These are phyloP conservation scores for Fremontodendron californicum DNA, from an alignment of 345 rosid genomes.

Conservation along the genomic window DNA sequence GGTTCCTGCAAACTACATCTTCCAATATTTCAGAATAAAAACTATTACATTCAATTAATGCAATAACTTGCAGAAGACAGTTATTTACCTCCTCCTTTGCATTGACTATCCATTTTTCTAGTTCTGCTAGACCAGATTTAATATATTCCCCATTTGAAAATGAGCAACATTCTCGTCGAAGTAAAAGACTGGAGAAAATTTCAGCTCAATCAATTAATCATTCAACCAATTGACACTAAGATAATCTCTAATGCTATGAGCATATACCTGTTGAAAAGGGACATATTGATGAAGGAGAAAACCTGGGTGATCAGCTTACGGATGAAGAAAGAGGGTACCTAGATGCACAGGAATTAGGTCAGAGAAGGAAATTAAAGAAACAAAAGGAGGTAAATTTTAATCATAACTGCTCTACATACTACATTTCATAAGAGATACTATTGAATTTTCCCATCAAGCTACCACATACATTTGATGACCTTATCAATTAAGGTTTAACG, in stretches of 20 bases:
- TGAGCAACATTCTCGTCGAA: slow-evolving; percentile 96
- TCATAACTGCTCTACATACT: background rate
- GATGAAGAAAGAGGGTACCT: slow-evolving; percentile 97
- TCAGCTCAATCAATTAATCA: background rate
- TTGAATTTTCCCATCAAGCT: background rate
- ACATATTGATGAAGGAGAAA: slow-evolving; percentile 89
- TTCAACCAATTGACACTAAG: background rate
- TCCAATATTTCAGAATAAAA: slow-evolving; percentile 26
- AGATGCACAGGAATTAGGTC: slow-evolving; percentile 22
- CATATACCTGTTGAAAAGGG: slow-evolving; percentile 88
- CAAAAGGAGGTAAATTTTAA: background rate
- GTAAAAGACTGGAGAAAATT: slow-evolving; percentile 62
- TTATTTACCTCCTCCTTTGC: slow-evolving; percentile 75
- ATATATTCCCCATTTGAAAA: slow-evolving; percentile 98
- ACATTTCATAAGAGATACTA: background rate
- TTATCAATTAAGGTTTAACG: background rate
- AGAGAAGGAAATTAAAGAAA: slow-evolving; percentile 10
- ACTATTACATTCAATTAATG: slow-evolving; percentile 3
- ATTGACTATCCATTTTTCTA: slow-evolving; percentile 90
- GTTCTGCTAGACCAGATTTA: slow-evolving; percentile 89
- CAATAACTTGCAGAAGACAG: slow-evolving; percentile 2
- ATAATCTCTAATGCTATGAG: slow-evolving; percentile 3
- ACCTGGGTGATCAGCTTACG: slow-evolving; percentile 96
- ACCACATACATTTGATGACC: background rate
- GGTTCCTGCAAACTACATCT: slow-evolving; percentile 84